Percentiles rank a stretch among this genome's conserved stretches.
Evolutionary conservation across 305 asterid species (phyloP).

Genomic region (Fraxinus albicans): DNA sequence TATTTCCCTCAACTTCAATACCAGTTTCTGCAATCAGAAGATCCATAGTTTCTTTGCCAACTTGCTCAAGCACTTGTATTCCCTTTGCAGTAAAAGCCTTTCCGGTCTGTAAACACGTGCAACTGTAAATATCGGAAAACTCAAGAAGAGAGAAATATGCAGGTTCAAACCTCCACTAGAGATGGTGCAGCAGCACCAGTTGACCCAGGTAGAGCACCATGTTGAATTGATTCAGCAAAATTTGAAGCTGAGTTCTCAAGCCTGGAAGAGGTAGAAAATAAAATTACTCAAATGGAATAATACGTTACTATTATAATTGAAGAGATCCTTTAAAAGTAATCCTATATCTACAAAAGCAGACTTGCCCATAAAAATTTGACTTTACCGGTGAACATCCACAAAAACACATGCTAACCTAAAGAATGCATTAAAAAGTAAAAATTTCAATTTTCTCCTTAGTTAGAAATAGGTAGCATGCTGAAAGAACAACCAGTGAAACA

Average conservation of each 20-base stretch:
- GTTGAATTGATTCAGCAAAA: constrained; percentile 70
- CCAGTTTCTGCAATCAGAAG: constrained; percentile 87
- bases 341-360: not conserved
- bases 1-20: constrained; percentile 49
- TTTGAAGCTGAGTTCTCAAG: not conserved
- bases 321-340: not conserved
- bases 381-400: not conserved
- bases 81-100: constrained; percentile 84
- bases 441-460: not conserved
- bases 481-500: not conserved
- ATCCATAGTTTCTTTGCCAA: constrained; percentile 96
- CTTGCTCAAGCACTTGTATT: constrained; percentile 86
- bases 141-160: not conserved
- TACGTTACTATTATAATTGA: not conserved
- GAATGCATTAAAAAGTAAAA: not conserved
- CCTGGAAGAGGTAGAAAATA: not conserved
- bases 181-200: constrained; percentile 74
- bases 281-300: not conserved
- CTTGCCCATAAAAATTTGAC: not conserved
- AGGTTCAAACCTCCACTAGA: constrained; percentile 60
- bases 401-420: not conserved
- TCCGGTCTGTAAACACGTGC: constrained; percentile 54
- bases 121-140: constrained; percentile 22
- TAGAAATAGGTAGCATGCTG: not conserved
- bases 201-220: constrained; percentile 55